Evolutionary conservation across 768 basidiomycete genomes (phyloP), one percentile per base, ranked within the genome.

Genomic region (Tremella mesenterica): DNA sequence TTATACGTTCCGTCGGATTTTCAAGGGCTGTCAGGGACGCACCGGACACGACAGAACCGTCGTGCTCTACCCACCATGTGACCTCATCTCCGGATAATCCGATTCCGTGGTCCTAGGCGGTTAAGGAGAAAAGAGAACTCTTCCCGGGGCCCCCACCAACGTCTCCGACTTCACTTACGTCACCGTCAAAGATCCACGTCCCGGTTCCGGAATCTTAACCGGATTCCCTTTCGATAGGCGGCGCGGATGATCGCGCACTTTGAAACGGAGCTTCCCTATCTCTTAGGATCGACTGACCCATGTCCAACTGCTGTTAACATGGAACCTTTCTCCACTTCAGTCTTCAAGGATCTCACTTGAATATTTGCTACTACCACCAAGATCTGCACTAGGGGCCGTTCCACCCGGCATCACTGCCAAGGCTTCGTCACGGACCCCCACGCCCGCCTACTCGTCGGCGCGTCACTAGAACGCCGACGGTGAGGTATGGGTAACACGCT

Each of bases 361-460:
- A 81, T 84, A 84, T 84, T 84, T 84, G 83, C 83, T 84, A 84
- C 83, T 84, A 81, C 82, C 81, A 84, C 83, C 82, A 83, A 84
- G 83, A 85, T 83, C 83, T 84, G 83, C 81, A 82, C 83, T 82
- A 83, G 81, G 80, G 83, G 82, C 81, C 75, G 81, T 81, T 84
- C 76, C 79, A 81, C 79, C 79, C 79, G 78, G 79, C 77, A 80
- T 83, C 76, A 77, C 83, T 80, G 79, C 82, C 81, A 77, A 82
- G 79, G 81, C 81, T 84, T 83, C 82, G 81, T 81, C 81, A 82
- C 79, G 72, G 77, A 84, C 82, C 82, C 80, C 81, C 82, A 83
- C 79, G 80, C 63, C 63, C 60, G 63, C 63, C 63, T 64, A 64
- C 63, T 83, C 81, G 79, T 82, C 78, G 79, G 78, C 76, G 79